Evolutionary conservation across 345 rosid genomes (phyloP).

Genomic region (Gossypium thurberi): DNA sequence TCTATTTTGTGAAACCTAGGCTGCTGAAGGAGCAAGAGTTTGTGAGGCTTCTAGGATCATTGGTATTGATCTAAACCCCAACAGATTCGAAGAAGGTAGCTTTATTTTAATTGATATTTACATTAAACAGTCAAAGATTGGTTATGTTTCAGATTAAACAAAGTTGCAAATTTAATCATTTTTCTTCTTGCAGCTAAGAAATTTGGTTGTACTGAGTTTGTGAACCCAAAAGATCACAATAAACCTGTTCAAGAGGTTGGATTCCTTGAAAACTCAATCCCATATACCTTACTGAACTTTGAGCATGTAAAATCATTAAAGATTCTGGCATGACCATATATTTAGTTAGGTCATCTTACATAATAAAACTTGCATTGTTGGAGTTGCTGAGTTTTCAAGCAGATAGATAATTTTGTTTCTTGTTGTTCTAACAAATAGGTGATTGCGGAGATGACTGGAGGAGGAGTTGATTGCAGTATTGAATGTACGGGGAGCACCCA

Average conservation of each 20-base stretch:
- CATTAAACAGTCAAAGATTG: background rate
- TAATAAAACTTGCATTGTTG: background rate
- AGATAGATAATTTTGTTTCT: too few relatives aligned
- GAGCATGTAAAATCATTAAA: background rate
- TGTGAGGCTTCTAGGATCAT: slow-evolving; percentile 62
- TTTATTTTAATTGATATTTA: background rate
- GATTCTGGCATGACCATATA: background rate
- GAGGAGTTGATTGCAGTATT: slow-evolving; percentile 74
- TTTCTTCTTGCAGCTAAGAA: slow-evolving; percentile 44
- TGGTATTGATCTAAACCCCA: slow-evolving; percentile 68
- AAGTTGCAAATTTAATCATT: slow-evolving; percentile 4
- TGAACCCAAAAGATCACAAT: slow-evolving; percentile 60
- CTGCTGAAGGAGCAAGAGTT: slow-evolving; percentile 80
- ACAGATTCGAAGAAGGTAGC: slow-evolving; percentile 45
- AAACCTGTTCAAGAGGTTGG: slow-evolving; percentile 63
- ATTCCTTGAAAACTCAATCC: background rate
- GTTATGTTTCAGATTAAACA: background rate
- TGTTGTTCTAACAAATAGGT: slow-evolving; percentile 27
- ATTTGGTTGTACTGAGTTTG: slow-evolving; percentile 59
- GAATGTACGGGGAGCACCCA: slow-evolving; percentile 67
- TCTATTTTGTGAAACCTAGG: slow-evolving; percentile 23
- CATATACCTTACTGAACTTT: background rate
- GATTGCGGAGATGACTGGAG: slow-evolving; percentile 63
- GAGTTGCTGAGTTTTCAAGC: too few relatives aligned
- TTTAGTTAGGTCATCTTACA: background rate